Conservation (phyloP, 2,329 filamentous ascomycete genomes). For the Aureobasidium vineae region DNA sequence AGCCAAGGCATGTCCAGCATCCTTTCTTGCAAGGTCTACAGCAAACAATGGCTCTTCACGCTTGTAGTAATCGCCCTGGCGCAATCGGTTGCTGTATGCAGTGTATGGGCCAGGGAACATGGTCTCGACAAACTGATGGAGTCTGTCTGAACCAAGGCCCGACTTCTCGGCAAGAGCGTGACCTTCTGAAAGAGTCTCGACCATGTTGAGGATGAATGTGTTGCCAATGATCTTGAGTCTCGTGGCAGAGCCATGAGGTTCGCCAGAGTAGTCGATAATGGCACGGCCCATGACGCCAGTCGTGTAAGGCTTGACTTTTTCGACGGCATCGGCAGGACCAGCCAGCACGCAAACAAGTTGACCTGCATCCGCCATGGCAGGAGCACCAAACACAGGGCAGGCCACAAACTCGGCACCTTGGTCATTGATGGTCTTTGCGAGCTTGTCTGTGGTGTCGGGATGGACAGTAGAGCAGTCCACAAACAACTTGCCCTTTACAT, state of each 20-base stretch:
- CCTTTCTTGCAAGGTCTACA: conserved; percentile 79
- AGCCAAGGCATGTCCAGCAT: conserved; percentile 69
- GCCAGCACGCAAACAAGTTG: conserved; percentile 71
- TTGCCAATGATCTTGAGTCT: conserved; percentile 83
- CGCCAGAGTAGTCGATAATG: conserved; percentile 67
- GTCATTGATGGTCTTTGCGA: conserved; percentile 58
- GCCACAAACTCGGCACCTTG: conserved; percentile 73
- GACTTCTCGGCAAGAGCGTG: conserved; percentile 77
- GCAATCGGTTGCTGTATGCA: conserved; percentile 72
- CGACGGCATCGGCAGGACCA: conserved; percentile 59
- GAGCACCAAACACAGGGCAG: conserved; percentile 69
- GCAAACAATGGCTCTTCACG: conserved; percentile 76
- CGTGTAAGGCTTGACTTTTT: conserved; percentile 66
- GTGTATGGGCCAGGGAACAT: conserved; percentile 75
- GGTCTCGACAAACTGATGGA: conserved; percentile 68
- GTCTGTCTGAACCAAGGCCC: conserved; percentile 66
- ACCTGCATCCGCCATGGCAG: conserved; percentile 67
- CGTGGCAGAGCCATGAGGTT: conserved; percentile 66
- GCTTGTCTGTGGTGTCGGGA: conserved; percentile 70
- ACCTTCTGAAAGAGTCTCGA: conserved; percentile 74
- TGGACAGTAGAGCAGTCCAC: conserved; percentile 87
- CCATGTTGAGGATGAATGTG: conserved; percentile 79
- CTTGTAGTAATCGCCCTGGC: conserved; percentile 71
- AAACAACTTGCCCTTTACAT: conserved; percentile 68
- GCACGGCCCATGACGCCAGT: conserved; percentile 68